Evolutionary conservation across 2,329 filamentous ascomycete species (phyloP), one percentile per base, ranked within the genome.

Genomic region (Aurifilum marmelostoma): DNA sequence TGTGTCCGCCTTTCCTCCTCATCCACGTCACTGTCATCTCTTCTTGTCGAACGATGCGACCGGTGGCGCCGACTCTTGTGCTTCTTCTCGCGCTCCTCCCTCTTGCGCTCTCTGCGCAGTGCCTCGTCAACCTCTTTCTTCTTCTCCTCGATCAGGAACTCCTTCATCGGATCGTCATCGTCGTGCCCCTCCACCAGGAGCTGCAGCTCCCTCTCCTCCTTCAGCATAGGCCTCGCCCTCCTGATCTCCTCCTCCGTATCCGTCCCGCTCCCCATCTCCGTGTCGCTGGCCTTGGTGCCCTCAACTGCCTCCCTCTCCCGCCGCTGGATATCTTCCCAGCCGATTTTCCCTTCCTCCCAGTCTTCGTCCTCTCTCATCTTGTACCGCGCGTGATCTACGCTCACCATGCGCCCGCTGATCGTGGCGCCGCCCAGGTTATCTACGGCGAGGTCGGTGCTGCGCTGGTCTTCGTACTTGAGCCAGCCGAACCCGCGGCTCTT

Each of bases 111-210:
- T 73, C 80, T 85, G 72, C 84, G 83, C 73, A 92, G 80, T 3
- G 93, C 94, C 69, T 87, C 86, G 67, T 91, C 89, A 16, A 97
- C 87, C 77, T 97, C 93, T 77, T 93, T 93, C 80, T 92, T 94
- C 85, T 98, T 97, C 80, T 97, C 92, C 72, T 95, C 88, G 65
- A 97, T 89, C 72, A 98, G 78, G 75, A 92, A 97, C 50, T 88
- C 89, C 80, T 97, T 97, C 96, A 99, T 99, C 0, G 96, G 96
- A 78, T 99, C 96, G 71, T 98, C 95, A 32, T 97, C 94, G 73
- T 98, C 96, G 72, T 97, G 91, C 21, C 95, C 90, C 66, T 87
- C 83, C 65, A 97, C 88, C 67, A 98, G 79, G 59, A 89, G 85
- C 64, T 88, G 88, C 63, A 98, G 80, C 77, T 98, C 94, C 67